Evolutionary conservation across 1,139 yeast species (phyloP), one percentile per base, ranked within the genome.

Genomic region (Yamadazyma pseudoaaseri): DNA sequence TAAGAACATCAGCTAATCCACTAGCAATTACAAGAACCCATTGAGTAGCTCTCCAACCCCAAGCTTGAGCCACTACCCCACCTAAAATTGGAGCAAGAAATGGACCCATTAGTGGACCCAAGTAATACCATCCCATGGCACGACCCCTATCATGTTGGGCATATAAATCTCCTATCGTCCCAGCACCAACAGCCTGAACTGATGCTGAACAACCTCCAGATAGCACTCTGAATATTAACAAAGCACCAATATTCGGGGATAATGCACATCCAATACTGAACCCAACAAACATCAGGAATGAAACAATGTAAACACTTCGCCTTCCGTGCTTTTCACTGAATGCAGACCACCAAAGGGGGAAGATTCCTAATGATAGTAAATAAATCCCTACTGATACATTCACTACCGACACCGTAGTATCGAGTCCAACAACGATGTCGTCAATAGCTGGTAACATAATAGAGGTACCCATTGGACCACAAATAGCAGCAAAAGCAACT

Each of bases 401-500:
- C 21, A 86, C 89, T 43, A 76, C 65, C 16, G 79, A 62, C 2
- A 70, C 71, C 4, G 75, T 51, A 0, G 95, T 81, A 32, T 81
- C 31, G 21, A 86, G 63, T 17, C 76, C 77, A 0, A 41, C 39
- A 4, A 73, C 73, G 26, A 86, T 73, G 38, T 79, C 76, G 30
- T 75, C 74, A 29, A 86, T 75, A 0, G 94, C 94, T 0, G 96
- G 96, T 34, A 85, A 71, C 55, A 86, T 69, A 39, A 87, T 84
- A 1, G 92, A 81, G 1, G 95, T 82, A n/a, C 95, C 95, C 90
- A 87, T 83, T 7, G 96, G 96, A 0, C 95, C 96, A 33, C 85
- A 73, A 53, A 83, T 65, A 2, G 90, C 86, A 4, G 92, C 89
- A 40, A 76, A 64, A 0, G 94, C 90, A 26, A 86, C 76, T 18